Conservation (phyloP, 768 basidiomycete species). For the Suillus paluster region DNA sequence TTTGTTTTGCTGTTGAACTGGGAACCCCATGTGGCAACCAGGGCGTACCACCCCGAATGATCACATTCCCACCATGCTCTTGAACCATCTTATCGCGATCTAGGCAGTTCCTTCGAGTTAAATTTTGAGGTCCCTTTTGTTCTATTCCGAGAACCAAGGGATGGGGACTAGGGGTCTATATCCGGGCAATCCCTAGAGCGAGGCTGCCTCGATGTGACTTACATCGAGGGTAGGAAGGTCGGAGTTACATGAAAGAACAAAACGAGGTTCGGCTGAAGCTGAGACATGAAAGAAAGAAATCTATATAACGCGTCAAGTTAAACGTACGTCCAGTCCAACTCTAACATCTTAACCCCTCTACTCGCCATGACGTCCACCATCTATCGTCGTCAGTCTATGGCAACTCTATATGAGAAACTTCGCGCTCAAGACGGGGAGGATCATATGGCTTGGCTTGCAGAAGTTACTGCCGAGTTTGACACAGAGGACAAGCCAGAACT, state of each 20-base stretch:
- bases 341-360: neutral
- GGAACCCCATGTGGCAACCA: slow-evolving; percentile 23
- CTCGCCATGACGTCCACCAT: slow-evolving; percentile 33
- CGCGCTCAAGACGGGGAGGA: slow-evolving; percentile 39
- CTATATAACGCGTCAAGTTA: slow-evolving; percentile 31
- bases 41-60: slow-evolving; percentile 22
- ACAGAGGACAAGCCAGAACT: slow-evolving; percentile 36
- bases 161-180: slow-evolving; percentile 19
- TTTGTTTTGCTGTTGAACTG: neutral
- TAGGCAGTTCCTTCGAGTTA: slow-evolving; percentile 8
- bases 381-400: slow-evolving; percentile 42
- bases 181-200: slow-evolving; percentile 30
- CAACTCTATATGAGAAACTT: slow-evolving; percentile 39
- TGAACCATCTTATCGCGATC: slow-evolving; percentile 12
- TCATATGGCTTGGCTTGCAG: slow-evolving; percentile 36
- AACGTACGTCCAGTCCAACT: slow-evolving; percentile 5
- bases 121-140: slow-evolving; percentile 14
- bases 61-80: slow-evolving; percentile 36
- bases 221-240: slow-evolving; percentile 37
- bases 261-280: slow-evolving; percentile 44
- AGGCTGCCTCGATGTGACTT: slow-evolving; percentile 42
- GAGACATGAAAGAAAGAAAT: slow-evolving; percentile 44
- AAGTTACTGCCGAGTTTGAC: slow-evolving; percentile 31
- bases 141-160: slow-evolving; percentile 19
- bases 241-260: slow-evolving; percentile 45